These are phyloP conservation scores for Chalciporus pseudorubinellus DNA, from an alignment of 768 basidiomycete species.

Conservation along the genomic window DNA sequence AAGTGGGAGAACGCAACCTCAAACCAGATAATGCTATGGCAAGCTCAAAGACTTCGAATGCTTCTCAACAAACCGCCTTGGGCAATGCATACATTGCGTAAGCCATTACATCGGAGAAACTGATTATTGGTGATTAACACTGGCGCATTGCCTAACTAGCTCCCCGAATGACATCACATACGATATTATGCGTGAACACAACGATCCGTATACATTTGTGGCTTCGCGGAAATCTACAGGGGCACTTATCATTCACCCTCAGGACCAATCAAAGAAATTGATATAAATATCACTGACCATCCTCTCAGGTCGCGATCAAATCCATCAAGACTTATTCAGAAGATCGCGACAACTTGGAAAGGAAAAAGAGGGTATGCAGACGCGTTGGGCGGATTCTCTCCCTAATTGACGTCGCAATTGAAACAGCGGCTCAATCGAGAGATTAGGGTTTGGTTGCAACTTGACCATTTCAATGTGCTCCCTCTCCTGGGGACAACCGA, in stretches of 20 bases:
- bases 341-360: constrained; percentile 4
- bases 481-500: constrained; percentile 15
- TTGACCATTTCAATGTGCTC: constrained; percentile 24
- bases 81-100: not conserved
- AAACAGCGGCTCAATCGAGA: constrained; percentile 23
- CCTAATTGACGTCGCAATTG: not conserved
- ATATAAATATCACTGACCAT: not conserved
- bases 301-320: constrained; percentile 1
- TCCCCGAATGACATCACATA: constrained; percentile 8
- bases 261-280: constrained; percentile 2
- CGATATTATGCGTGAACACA: constrained; percentile 7
- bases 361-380: constrained; percentile 9
- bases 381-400: not conserved
- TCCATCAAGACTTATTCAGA: constrained; percentile 4
- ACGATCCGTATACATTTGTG: constrained; percentile 14
- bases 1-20: not conserved
- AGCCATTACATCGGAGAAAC: not conserved
- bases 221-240: constrained; percentile 17
- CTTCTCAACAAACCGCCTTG: not conserved
- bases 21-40: not conserved
- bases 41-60: not conserved
- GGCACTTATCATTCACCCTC: constrained; percentile 9
- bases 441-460: constrained; percentile 24
- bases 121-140: not conserved
- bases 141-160: not conserved